Conservation (phyloP, 2,329 filamentous ascomycete species). For the Cadophora luteo-olivacea region DNA sequence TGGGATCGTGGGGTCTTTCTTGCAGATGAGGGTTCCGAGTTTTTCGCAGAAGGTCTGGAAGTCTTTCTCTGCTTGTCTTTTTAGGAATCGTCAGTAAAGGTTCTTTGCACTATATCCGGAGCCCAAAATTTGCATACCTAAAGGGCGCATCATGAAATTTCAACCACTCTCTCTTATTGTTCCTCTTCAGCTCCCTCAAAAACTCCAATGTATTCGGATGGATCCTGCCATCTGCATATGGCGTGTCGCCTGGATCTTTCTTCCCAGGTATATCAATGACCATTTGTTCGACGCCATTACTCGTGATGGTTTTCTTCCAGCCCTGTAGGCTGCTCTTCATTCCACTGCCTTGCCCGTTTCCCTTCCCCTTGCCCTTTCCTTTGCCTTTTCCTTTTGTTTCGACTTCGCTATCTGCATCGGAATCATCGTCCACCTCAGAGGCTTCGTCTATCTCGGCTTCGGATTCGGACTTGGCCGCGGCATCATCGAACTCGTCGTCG, state of each 20-base stretch:
- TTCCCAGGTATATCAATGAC: constrained; percentile 52
- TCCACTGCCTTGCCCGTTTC: constrained; percentile 4
- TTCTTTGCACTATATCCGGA: neutral
- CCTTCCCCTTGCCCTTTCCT: constrained; percentile 8
- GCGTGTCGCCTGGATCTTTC: constrained; percentile 49
- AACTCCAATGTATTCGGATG: constrained; percentile 66
- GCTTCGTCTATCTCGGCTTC: constrained; percentile 19
- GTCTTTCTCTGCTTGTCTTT: constrained; percentile 75
- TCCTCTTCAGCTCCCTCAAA: constrained; percentile 62
- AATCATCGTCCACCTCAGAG: constrained; percentile 20
- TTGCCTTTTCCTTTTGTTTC: constrained; percentile 1
- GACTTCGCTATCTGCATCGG: constrained; percentile 17
- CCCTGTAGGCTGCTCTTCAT: constrained; percentile 20
- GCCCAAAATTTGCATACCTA: constrained; percentile 14
- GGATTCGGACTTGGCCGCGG: constrained; percentile 10
- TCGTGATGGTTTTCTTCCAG: constrained; percentile 23
- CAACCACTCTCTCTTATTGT: constrained; percentile 65
- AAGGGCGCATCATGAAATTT: constrained; percentile 52
- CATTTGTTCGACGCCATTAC: constrained; percentile 29
- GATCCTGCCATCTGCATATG: constrained; percentile 59
- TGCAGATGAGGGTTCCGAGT: constrained; percentile 72
- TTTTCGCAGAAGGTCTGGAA: constrained; percentile 80
- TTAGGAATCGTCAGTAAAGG: constrained; percentile 71
- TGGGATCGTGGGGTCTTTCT: constrained; percentile 81
- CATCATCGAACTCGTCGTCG: constrained; percentile 24